Evolutionary conservation across 768 basidiomycete species (phyloP).

Genomic region (Gautieria morchelliformis): DNA sequence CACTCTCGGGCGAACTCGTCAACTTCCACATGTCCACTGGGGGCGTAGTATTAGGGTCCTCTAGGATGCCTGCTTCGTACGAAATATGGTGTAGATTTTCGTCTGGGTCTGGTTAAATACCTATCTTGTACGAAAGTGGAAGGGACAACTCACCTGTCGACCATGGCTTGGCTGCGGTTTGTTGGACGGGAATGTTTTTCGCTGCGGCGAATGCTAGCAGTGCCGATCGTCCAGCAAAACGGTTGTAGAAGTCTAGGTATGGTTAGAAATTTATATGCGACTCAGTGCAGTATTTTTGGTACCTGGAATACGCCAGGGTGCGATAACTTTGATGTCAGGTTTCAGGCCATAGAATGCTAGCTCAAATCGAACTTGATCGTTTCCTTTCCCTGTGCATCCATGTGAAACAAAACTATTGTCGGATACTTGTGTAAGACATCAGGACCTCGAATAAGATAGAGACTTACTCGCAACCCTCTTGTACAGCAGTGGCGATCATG

Average conservation of each 20-base stretch:
- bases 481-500: conserved; percentile 90
- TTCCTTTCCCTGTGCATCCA: conserved; percentile 99
- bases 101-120: conserved; percentile 31
- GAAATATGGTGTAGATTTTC: conserved; percentile 99
- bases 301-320: conserved; percentile 97
- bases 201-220: conserved; percentile 84
- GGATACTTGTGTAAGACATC: background rate
- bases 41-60: conserved; percentile 91
- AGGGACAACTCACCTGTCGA: conserved; percentile 48
- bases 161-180: conserved; percentile 97
- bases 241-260: conserved; percentile 81
- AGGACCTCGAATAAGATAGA: background rate
- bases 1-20: conserved; percentile 71
- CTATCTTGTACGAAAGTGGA: background rate
- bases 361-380: conserved; percentile 99
- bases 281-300: conserved; percentile 11
- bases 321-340: conserved; percentile 97
- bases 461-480: conserved; percentile 90
- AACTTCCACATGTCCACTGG: conserved; percentile 99
- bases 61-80: conserved; percentile 97
- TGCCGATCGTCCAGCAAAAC: conserved; percentile 91
- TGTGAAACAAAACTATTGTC: conserved; percentile 78
- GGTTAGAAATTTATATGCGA: background rate
- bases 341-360: conserved; percentile 98
- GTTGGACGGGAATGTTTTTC: conserved; percentile 85